phyloP scores from a whole-genome alignment of 768 basidiomycete genomes.

The Suillus fuscotomentosus region DNA sequence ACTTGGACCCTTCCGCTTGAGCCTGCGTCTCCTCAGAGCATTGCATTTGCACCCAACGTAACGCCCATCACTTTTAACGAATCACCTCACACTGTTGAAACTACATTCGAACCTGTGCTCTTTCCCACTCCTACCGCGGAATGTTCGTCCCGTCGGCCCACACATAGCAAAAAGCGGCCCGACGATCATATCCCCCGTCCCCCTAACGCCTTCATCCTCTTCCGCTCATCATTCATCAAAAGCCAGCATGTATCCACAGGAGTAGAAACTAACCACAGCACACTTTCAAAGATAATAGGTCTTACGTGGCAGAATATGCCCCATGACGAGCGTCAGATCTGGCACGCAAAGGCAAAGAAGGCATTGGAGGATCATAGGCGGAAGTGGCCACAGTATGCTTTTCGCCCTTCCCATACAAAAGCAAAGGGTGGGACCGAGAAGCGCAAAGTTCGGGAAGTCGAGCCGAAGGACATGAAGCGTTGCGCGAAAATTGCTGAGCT shows the following conservation, averaged over 20 bases:
- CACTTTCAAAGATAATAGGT: slow-evolving; percentile 82
- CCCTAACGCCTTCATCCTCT: slow-evolving; percentile 85
- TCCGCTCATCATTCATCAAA: slow-evolving; percentile 82
- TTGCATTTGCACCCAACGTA: slow-evolving; percentile 58
- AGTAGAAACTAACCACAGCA: slow-evolving; percentile 81
- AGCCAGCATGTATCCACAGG: slow-evolving; percentile 72
- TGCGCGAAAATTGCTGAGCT: slow-evolving; percentile 68
- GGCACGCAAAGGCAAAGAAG: slow-evolving; percentile 74
- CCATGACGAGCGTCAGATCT: slow-evolving; percentile 70
- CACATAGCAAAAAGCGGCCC: slow-evolving; percentile 69
- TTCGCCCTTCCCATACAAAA: slow-evolving; percentile 56
- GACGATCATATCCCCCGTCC: slow-evolving; percentile 80
- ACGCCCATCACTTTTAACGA: slow-evolving; percentile 60
- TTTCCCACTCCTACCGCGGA: slow-evolving; percentile 52
- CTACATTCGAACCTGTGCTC: slow-evolving; percentile 45
- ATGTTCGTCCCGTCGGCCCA: slow-evolving; percentile 38
- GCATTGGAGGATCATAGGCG: slow-evolving; percentile 74
- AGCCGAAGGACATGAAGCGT: slow-evolving; percentile 55
- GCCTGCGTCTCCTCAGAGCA: slow-evolving; percentile 33
- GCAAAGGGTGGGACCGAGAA: slow-evolving; percentile 30
- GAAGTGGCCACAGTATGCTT: slow-evolving; percentile 70
- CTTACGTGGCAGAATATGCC: slow-evolving; percentile 80
- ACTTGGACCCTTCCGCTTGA: slow-evolving; percentile 48
- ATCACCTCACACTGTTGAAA: slow-evolving; percentile 36
- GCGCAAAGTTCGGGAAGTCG: slow-evolving; percentile 35